Percentiles rank a stretch among this genome's conserved stretches.
Evolutionary conservation across 2,329 filamentous ascomycete species (phyloP).

Genomic region (Harringtonia lauricola): DNA sequence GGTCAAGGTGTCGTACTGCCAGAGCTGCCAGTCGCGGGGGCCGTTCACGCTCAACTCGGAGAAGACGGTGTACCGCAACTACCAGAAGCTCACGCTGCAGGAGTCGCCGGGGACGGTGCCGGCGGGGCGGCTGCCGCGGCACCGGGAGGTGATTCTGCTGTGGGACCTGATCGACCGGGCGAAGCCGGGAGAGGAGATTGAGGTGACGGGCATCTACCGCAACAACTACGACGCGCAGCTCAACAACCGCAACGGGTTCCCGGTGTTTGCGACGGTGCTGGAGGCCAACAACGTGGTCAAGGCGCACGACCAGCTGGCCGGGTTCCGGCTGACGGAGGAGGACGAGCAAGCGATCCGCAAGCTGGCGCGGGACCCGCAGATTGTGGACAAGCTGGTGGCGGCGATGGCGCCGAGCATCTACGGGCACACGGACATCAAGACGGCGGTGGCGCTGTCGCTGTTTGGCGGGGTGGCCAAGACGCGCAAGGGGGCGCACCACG

Average conservation of each 20-base stretch:
- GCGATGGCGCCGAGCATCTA: constrained; percentile 98
- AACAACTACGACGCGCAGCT: constrained; percentile 98
- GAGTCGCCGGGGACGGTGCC: constrained; percentile 96
- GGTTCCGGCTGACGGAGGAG: constrained; percentile 88
- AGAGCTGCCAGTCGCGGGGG: constrained; percentile 88
- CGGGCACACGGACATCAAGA: constrained; percentile 94
- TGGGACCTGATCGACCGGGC: constrained; percentile 96
- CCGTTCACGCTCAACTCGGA: constrained; percentile 95
- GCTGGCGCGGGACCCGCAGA: constrained; percentile 79
- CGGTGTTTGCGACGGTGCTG: constrained; percentile 93
- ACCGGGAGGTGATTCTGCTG: constrained; percentile 87
- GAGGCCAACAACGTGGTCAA: constrained; percentile 98
- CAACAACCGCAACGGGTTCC: constrained; percentile 98
- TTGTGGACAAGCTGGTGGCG: constrained; percentile 83
- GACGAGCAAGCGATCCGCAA: constrained; percentile 86
- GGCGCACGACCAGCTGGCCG: constrained; percentile 91
- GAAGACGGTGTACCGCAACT: constrained; percentile 97
- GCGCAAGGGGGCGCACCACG: constrained; percentile 77
- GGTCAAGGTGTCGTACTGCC: constrained; percentile 92
- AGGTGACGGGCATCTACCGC: constrained; percentile 91
- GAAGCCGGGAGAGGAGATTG: constrained; percentile 95
- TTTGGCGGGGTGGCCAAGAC: constrained; percentile 92
- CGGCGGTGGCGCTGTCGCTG: constrained; percentile 82
- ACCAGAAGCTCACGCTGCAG: constrained; percentile 93
- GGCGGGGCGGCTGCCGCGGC: constrained; percentile 83